phyloP scores from a whole-genome alignment of 768 basidiomycete genomes.

The Boletus edulis region DNA sequence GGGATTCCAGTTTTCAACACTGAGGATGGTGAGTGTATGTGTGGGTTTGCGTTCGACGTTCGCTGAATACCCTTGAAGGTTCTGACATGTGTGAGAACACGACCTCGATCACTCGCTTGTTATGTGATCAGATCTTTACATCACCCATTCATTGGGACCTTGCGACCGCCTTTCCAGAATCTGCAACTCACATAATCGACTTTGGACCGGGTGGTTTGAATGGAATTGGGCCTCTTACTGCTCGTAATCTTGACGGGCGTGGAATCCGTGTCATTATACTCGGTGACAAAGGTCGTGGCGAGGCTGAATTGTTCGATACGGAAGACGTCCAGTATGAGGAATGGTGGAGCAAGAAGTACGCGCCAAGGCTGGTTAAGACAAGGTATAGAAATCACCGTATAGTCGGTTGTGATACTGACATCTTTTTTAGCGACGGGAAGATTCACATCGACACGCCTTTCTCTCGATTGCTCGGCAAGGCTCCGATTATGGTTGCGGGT shows the following conservation, averaged over 20 bases:
- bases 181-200: constrained; percentile 92
- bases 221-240: constrained; percentile 90
- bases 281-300: constrained; percentile 88
- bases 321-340: constrained; percentile 68
- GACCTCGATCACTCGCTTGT: constrained; percentile 79
- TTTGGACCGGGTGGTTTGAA: constrained; percentile 95
- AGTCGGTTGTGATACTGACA: not conserved
- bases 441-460: constrained; percentile 94
- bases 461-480: constrained; percentile 93
- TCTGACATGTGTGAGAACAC: constrained; percentile 71
- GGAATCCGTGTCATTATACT: constrained; percentile 88
- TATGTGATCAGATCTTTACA: constrained; percentile 93
- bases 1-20: constrained; percentile 89
- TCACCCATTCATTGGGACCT: constrained; percentile 90
- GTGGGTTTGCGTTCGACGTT: constrained; percentile 17
- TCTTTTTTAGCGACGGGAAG: constrained; percentile 69
- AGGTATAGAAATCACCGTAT: constrained; percentile 45
- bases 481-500: constrained; percentile 98
- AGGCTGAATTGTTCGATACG: constrained; percentile 79
- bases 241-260: constrained; percentile 88
- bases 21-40: constrained; percentile 69
- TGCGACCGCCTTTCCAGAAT: constrained; percentile 85
- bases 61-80: constrained; percentile 45
- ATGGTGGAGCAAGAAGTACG: constrained; percentile 90
- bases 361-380: constrained; percentile 83